phyloP scores from a whole-genome alignment of 2,329 filamentous ascomycete species.

The Phaeosphaeriaceae sp. region DNA sequence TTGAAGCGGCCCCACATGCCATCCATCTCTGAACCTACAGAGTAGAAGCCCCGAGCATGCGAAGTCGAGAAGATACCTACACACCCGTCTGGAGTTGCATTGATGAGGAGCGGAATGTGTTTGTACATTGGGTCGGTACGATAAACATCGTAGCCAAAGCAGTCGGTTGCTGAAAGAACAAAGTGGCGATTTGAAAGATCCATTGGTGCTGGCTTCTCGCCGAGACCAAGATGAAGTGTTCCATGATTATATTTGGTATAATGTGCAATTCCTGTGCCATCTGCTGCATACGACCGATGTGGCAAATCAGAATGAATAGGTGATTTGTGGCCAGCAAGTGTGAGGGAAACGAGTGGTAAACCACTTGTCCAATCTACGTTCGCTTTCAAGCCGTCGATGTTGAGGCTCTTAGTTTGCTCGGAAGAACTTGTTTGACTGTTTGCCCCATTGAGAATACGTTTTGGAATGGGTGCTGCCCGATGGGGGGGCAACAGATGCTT shows the following conservation, averaged over 20 bases:
- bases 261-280: constrained; percentile 67
- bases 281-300: constrained; percentile 69
- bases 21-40: constrained; percentile 74
- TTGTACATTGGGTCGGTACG: constrained; percentile 77
- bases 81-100: constrained; percentile 67
- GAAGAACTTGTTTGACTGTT: constrained; percentile 43
- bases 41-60: constrained; percentile 68
- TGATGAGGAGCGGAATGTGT: constrained; percentile 75
- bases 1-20: constrained; percentile 79
- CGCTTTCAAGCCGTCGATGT: constrained; percentile 59
- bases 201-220: constrained; percentile 76
- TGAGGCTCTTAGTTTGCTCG: constrained; percentile 51
- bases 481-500: constrained; percentile 69
- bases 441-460: constrained; percentile 42
- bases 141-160: constrained; percentile 75
- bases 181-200: constrained; percentile 72
- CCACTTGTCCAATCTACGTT: constrained; percentile 65
- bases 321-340: constrained; percentile 56
- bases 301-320: constrained; percentile 68
- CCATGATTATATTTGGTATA: constrained; percentile 68
- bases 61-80: constrained; percentile 72
- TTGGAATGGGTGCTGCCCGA: constrained; percentile 62
- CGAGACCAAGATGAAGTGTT: constrained; percentile 72
- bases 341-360: constrained; percentile 63
- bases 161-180: constrained; percentile 71